Conservation (phyloP, 176 grass and related monocot species). For the Oryza meridionalis region DNA sequence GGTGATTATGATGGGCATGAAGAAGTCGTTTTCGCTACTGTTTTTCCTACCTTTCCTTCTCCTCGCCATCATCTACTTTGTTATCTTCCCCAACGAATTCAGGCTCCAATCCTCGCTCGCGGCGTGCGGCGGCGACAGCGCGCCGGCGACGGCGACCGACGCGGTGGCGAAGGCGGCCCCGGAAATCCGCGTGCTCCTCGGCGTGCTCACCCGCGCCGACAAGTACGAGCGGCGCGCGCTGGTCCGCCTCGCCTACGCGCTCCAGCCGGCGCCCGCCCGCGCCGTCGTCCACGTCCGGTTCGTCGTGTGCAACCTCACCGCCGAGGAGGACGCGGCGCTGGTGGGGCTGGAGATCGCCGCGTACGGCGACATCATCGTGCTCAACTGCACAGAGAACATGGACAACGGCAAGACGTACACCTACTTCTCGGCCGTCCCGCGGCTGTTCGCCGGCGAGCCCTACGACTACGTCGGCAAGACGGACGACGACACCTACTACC, state of each 20-base stretch:
- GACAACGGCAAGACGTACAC: constrained; percentile 65
- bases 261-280: constrained; percentile 20
- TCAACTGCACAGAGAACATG: constrained; percentile 77
- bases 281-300: constrained; percentile 54
- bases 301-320: constrained; percentile 44
- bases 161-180: constrained; percentile 5
- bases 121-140: background rate
- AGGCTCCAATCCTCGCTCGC: constrained; percentile 29
- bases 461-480: constrained; percentile 74
- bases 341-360: background rate
- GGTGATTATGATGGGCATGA: background rate
- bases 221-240: constrained; percentile 47
- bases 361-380: constrained; percentile 59
- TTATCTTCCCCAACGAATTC: constrained; percentile 43
- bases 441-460: background rate
- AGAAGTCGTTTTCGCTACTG: constrained; percentile 15
- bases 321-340: constrained; percentile 44
- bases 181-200: constrained; percentile 48
- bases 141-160: background rate
- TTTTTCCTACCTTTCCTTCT: constrained; percentile 28
- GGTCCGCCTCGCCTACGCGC: constrained; percentile 46
- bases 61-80: constrained; percentile 25
- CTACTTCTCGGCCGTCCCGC: constrained; percentile 58
- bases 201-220: constrained; percentile 42
- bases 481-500: constrained; percentile 73